Base-by-base conservation (phyloP, 1,284 basidiomycete genomes). In the Schizophyllum amplum region DNA sequence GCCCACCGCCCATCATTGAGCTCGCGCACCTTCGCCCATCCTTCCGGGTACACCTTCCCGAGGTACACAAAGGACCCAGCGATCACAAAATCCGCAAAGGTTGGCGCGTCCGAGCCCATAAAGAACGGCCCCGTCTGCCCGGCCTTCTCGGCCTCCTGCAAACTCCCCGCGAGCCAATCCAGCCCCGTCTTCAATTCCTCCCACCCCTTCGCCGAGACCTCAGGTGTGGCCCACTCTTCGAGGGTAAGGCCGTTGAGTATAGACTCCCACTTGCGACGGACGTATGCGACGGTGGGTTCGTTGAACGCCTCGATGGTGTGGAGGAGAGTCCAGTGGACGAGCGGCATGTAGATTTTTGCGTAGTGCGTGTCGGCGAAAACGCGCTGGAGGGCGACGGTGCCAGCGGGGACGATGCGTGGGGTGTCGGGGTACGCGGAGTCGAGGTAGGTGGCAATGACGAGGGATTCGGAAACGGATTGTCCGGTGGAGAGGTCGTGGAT, bases 361-460 rank as follows among this genome's bases (percentile, higher is more conserved):
- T 17, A 9, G 33, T 13, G 17, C 4, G 64, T 63, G 6, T 63
- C 54, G 0, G 64, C 56, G 52, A 74, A 70, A 1, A 68, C 69
- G 0, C 54, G 55, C 52, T 74, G 68, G 7, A 77, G 55, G 4
- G 63, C 69, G 13, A 64, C 51, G 1, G 71, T 68, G 24, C 66
- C 66, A 0, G 60, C 22, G 1, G 73, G 74, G 50, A 80, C 66
- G 17, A 75, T 56, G 13, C 56, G 57, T 0, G 71, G 74, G 0
- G 69, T 70, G 22, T 70, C 64, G 0, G 76, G 74, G 60, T 78
- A 79, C 1, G 70, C 69, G 7, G 66, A 61, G 52, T 80, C 78
- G 24, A 80, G 63, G 61, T 78, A 79, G 15, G 67, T 62, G 0
- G 74, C 68, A 53, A 78, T 77, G 24, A 64, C 61, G 9, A 62